Evolutionary conservation across 345 rosid genomes (phyloP).

Genomic region (Cardamine chenopodiifolia): DNA sequence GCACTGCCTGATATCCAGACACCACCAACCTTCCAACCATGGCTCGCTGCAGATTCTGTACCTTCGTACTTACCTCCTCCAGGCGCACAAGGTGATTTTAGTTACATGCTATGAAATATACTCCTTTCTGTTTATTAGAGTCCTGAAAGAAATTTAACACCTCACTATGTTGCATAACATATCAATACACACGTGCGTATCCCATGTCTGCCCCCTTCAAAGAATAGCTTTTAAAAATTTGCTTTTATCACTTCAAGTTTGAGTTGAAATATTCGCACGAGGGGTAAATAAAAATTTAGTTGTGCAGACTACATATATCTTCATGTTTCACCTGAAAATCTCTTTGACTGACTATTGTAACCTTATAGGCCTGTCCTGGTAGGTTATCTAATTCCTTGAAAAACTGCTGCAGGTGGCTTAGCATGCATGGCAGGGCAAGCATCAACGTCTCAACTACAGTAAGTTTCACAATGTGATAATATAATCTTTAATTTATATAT

Average conservation of each 20-base stretch:
- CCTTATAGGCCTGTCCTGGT: not conserved
- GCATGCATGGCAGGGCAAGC: conserved; percentile 64
- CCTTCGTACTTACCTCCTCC: conserved; percentile 43
- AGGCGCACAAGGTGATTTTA: conserved; percentile 62
- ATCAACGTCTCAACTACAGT: conserved; percentile 68
- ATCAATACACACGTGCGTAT: too few relatives aligned
- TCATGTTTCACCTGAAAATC: conserved; percentile 1
- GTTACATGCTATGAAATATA: not conserved
- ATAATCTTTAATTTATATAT: not conserved
- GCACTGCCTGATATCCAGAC: conserved; percentile 63
- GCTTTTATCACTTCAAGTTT: too few relatives aligned
- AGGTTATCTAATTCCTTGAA: conserved; percentile 17
- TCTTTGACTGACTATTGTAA: not conserved
- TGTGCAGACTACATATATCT: not conserved
- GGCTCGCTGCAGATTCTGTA: conserved; percentile 50
- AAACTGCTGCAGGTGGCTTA: conserved; percentile 69
- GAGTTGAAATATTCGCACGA: too few relatives aligned
- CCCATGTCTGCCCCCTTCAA: too few relatives aligned
- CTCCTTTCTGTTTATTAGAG: not conserved
- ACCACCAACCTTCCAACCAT: conserved; percentile 57
- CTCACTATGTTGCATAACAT: too few relatives aligned
- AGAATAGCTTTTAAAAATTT: too few relatives aligned
- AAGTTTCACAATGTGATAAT: conserved; percentile 42
- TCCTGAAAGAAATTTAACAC: not conserved
- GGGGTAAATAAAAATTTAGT: not conserved